Evolutionary conservation across 305 asterid genomes (phyloP).

Genomic region (Petunia hybrid): DNA sequence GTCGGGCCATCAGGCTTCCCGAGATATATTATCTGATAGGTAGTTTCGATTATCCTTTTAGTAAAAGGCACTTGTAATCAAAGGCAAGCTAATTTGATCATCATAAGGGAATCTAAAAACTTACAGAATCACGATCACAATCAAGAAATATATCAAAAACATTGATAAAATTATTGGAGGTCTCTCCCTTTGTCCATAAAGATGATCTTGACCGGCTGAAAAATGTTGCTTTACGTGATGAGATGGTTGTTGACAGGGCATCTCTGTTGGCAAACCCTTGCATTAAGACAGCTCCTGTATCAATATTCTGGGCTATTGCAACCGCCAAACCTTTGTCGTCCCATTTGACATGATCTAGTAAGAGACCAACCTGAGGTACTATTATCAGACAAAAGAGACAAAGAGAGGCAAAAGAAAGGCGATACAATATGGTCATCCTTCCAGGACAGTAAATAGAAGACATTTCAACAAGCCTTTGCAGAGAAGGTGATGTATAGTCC

Average conservation of each 20-base stretch:
- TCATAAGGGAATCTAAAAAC: conserved; percentile 34
- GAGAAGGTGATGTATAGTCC: neutral
- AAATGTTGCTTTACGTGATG: conserved; percentile 84
- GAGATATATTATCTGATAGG: conserved; percentile 71
- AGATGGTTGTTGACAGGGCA: conserved; percentile 69
- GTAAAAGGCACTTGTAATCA: neutral
- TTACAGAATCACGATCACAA: conserved; percentile 93
- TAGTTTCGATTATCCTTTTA: neutral
- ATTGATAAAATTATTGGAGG: conserved; percentile 88
- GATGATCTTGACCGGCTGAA: conserved; percentile 86
- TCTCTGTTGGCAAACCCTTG: conserved; percentile 88
- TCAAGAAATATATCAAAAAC: conserved; percentile 77
- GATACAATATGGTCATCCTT: neutral
- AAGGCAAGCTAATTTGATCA: neutral
- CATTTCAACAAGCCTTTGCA: neutral
- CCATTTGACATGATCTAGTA: conserved; percentile 89
- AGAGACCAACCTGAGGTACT: conserved; percentile 64
- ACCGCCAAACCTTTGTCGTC: conserved; percentile 94
- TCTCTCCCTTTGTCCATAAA: conserved; percentile 97
- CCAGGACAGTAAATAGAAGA: neutral
- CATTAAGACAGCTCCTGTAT: conserved; percentile 87
- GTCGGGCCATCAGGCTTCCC: conserved; percentile 96
- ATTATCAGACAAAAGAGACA: conserved; percentile 36
- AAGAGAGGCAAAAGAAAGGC: neutral
- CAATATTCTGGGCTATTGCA: conserved; percentile 94